A percentile compares a stretch with the other conserved stretches of the same genome.
Evolutionary conservation across 768 basidiomycete genomes (phyloP).

Genomic region (Panaeolus papilionaceus): DNA sequence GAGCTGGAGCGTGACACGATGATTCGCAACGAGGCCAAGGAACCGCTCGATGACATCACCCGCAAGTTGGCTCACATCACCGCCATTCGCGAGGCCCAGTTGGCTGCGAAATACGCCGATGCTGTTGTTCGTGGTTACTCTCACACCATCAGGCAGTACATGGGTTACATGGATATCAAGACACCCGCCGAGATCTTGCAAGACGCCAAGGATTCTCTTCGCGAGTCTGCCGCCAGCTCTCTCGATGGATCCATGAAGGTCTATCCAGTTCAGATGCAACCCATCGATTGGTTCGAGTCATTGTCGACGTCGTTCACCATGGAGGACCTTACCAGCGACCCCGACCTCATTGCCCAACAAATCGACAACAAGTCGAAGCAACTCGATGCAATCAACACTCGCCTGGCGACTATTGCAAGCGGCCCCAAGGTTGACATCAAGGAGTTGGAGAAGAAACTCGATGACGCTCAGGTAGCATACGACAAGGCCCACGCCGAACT

Average conservation of each 20-base stretch:
- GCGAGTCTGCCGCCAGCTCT: slow-evolving; percentile 34
- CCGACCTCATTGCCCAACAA: slow-evolving; percentile 31
- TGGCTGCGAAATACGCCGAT: slow-evolving; percentile 34
- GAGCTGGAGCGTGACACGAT: slow-evolving; percentile 34
- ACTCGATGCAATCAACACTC: slow-evolving; percentile 32
- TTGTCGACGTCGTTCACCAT: slow-evolving; percentile 34
- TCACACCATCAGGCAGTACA: slow-evolving; percentile 33
- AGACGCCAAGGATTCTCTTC: slow-evolving; percentile 34
- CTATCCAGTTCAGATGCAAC: slow-evolving; percentile 34
- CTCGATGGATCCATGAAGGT: slow-evolving; percentile 33
- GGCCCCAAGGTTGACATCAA: slow-evolving; percentile 24
- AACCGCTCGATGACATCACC: slow-evolving; percentile 28
- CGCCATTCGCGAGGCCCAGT: slow-evolving; percentile 30
- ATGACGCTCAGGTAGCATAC: slow-evolving; percentile 25
- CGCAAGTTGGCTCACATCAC: slow-evolving; percentile 34
- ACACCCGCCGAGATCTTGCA: slow-evolving; percentile 31
- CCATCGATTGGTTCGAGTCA: slow-evolving; percentile 35
- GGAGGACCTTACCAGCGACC: slow-evolving; percentile 34
- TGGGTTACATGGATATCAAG: slow-evolving; percentile 34
- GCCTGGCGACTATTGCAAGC: slow-evolving; percentile 26
- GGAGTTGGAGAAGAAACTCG: slow-evolving; percentile 26
- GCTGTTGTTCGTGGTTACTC: slow-evolving; percentile 36
- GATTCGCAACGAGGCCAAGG: slow-evolving; percentile 27
- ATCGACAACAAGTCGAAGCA: slow-evolving; percentile 31
- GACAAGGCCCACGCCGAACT: slow-evolving; percentile 28